Base-by-base conservation (phyloP, 2,329 filamentous ascomycete species). In the Trichoderma semiorbis region DNA sequence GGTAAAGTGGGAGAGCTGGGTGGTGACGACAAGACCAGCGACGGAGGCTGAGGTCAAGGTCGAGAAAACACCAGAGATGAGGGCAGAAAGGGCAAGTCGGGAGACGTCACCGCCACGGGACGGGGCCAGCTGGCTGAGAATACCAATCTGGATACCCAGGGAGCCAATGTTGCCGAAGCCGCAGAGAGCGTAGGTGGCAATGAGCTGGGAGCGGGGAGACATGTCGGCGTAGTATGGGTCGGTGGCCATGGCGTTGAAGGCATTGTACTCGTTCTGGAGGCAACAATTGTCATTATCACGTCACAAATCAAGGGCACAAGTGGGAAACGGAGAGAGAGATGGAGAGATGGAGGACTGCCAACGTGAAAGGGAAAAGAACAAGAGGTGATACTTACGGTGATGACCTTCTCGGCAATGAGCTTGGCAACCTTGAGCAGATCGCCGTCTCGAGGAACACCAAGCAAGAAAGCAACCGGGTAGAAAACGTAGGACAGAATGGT, bases 91-190 rank as follows among this genome's bases (percentile, higher is more conserved):
- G 3, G 93, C 93, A 32, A 97, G 87, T 61, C 86, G 86, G 5
- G 92, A 91, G 12, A 97, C 91, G 76, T 96, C 92, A 72, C 91
- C 92, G 47, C 89, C 87, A 58, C 93, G 89, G 5, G 86, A 85
- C 0, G 94, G 93, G 0, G 93, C 91, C 73, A 97, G 89, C 83
- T 97, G 93, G 5, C 91, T 89, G 67, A 97, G 86, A 72, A 97
- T 93, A 84, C 94, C 94, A 73, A 97, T 96, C 82, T 97, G 94
- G 70, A 94, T 95, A 79, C 94, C 94, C 62, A 97, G 87, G 34
- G 93, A 95, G 69, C 92, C 92, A 76, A 97, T 92, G 84, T 97
- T 97, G 74, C 93, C 94, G 79, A 94, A 94, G 30, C 89, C 89
- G 81, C 93, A 97, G 75, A 95, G 88, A 24, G 93, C 92, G 79